Conservation (phyloP, 2,329 filamentous ascomycete genomes). For the Pseudogymnoascus sp. region DNA sequence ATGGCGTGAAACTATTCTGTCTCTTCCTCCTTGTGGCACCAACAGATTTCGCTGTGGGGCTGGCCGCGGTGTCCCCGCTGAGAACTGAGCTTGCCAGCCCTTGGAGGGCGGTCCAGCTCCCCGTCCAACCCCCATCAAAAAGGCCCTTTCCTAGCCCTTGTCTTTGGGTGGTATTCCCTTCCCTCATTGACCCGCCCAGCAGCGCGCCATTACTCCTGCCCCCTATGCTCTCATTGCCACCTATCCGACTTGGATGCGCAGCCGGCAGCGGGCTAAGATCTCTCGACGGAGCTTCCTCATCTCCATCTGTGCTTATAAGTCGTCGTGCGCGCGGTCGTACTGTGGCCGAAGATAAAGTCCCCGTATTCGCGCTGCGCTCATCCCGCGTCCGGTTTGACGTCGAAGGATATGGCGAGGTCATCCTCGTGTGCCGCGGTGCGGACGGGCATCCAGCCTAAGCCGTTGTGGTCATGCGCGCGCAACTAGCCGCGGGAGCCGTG, state of each 20-base stretch:
- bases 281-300: slow-evolving; percentile 34
- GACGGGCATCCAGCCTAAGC: neutral
- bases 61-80: slow-evolving; percentile 21
- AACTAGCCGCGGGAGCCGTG: slow-evolving; percentile 1
- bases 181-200: slow-evolving; percentile 16
- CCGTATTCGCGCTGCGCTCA: slow-evolving; percentile 3
- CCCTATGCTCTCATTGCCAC: neutral
- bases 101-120: slow-evolving; percentile 26
- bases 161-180: slow-evolving; percentile 12
- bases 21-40: slow-evolving; percentile 13
- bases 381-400: slow-evolving; percentile 8
- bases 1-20: neutral
- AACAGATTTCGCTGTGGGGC: slow-evolving; percentile 6
- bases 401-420: slow-evolving; percentile 11
- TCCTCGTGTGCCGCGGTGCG: slow-evolving; percentile 9
- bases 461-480: slow-evolving; percentile 3
- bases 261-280: slow-evolving; percentile 43
- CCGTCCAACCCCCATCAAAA: slow-evolving; percentile 24
- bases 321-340: slow-evolving; percentile 26
- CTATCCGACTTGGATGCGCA: slow-evolving; percentile 29
- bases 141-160: slow-evolving; percentile 18
- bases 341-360: slow-evolving; percentile 16
- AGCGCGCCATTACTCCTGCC: slow-evolving; percentile 14
- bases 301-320: slow-evolving; percentile 20
- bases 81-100: slow-evolving; percentile 28